These are phyloP conservation scores for Pistacia atlantica DNA, from an alignment of 345 rosid species.

Conservation along the genomic window DNA sequence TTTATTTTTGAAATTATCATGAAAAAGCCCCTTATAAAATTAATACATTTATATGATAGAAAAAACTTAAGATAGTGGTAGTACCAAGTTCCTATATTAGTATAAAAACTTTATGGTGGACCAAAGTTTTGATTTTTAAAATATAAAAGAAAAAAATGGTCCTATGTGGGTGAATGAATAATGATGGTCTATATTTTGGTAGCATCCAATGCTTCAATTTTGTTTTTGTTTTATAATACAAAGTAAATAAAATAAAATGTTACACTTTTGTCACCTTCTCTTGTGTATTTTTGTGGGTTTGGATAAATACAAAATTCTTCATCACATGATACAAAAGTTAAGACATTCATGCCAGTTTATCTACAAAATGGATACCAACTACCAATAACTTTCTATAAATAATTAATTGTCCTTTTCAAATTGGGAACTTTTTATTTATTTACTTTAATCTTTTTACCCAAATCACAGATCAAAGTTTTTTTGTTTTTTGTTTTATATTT, in stretches of 20 bases:
- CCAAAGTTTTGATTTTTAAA: slow-evolving; percentile 6
- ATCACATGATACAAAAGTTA: background rate
- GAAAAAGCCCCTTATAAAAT: background rate
- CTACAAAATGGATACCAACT: background rate
- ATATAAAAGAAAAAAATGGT: slow-evolving; percentile 7
- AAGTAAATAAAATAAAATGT: too few relatives aligned
- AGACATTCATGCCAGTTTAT: background rate
- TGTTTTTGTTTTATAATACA: background rate
- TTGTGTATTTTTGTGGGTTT: background rate
- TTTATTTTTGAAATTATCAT: background rate
- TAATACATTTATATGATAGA: background rate
- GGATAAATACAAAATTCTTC: background rate
- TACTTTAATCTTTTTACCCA: too few relatives aligned
- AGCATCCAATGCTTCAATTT: slow-evolving; percentile 23
- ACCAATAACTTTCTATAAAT: background rate
- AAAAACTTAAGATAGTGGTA: too few relatives aligned
- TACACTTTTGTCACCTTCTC: background rate
- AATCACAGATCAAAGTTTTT: too few relatives aligned
- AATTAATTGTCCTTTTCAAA: background rate
- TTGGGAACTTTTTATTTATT: too few relatives aligned
- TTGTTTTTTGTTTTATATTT: too few relatives aligned
- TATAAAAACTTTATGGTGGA: slow-evolving; percentile 16
- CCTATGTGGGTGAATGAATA: background rate
- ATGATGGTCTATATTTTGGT: background rate
- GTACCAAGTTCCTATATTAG: background rate